Evolutionary conservation across 352 stramenopile species (phyloP), one percentile per base, ranked within the genome.

Genomic region (Plasmopara halstedii): DNA sequence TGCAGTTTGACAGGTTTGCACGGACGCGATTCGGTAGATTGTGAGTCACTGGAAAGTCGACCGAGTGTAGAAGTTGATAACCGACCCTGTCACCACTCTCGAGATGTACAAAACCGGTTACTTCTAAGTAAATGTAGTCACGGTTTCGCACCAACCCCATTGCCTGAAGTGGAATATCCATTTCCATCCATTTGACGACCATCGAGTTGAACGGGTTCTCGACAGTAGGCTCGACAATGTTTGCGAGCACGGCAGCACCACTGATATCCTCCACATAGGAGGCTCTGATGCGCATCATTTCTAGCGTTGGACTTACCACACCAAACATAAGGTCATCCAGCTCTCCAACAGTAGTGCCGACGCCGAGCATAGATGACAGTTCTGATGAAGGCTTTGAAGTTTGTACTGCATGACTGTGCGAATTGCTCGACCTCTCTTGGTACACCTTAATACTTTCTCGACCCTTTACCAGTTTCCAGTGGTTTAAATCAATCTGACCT

Each of bases 321-420:
- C 69, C 68, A 46, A 77, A 85, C 55, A 85, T 64, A 46, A 82
- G 57, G 49, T 71, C 62, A 17, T 83, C 68, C 9, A 83, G 40
- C 6, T 60, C 49, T 20, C 56, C 69, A 2, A 54, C 27, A 2
- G 75, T 54, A 13, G 63, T 67, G 11, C 71, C 68, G 18, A 73
- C 42, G 31, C 42, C 53, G 13, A 67, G 29, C 6, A 71, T 40
- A 17, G 56, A 64, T 6, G 58, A 53, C 13, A 70, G 26, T 10
- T 58, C 53, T 3, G 49, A 27, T 18, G 57, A n/a, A n/a, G n/a
- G n/a, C n/a, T n/a, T n/a, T n/a, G n/a, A n/a, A n/a, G n/a, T n/a
- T n/a, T n/a, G n/a, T n/a, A n/a, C n/a, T n/a, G n/a, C n/a, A n/a
- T n/a, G n/a, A n/a, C n/a, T n/a, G n/a, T n/a, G n/a, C n/a, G n/a